Base-by-base conservation (phyloP, 768 basidiomycete species). In the Rhodocollybia butyracea region DNA sequence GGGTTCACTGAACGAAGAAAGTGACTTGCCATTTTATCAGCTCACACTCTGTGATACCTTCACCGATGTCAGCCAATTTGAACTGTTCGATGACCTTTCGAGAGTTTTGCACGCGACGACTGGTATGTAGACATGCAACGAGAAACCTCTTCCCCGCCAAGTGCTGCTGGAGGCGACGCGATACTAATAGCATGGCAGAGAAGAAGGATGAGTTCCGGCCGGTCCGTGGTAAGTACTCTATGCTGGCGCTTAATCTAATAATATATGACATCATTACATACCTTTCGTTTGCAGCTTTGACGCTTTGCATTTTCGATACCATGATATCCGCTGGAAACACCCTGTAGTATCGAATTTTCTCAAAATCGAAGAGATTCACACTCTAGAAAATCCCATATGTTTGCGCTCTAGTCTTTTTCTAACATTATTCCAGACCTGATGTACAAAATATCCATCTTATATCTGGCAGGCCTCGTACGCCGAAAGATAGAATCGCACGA, bases 31-130 rank as follows among this genome's bases (percentile, higher is more conserved):
- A 94, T 68, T 85, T 86, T 45, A 95, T 84, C 60, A 94, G 80
- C 70, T 95, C 91, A 64, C 89, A 91, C 68, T 94, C 91, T 22
- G 91, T 92, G 60, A 94, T 93, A 5, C 92, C 92, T 69, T 94
- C 91, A 3, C 93, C 91, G 64, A 94, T 91, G 66, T 92, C 89
- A 1, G 89, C 89, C 36, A 91, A 81, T 55, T 84, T 89, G 75
- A 91, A 91, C 8, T 76, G 80, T 55, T 87, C 75, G 22, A 76
- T 57, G 11, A 73, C 68, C 54, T 76, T 79, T 31, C 60, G 27
- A 12, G 46, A 40, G 12, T 41, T 46, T 8, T 41, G 42, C 7
- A 46, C 39, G 30, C 32, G 53, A 36, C 41, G 19, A 11, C 52
- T 46, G 2, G 57, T 48, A 38, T 58, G 57, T 34, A 58, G 41